A percentile compares a stretch with the other conserved stretches of the same genome.
These are phyloP conservation scores for Fusarium duplospermum DNA, from an alignment of 2,329 filamentous ascomycete species.

Conservation along the genomic window DNA sequence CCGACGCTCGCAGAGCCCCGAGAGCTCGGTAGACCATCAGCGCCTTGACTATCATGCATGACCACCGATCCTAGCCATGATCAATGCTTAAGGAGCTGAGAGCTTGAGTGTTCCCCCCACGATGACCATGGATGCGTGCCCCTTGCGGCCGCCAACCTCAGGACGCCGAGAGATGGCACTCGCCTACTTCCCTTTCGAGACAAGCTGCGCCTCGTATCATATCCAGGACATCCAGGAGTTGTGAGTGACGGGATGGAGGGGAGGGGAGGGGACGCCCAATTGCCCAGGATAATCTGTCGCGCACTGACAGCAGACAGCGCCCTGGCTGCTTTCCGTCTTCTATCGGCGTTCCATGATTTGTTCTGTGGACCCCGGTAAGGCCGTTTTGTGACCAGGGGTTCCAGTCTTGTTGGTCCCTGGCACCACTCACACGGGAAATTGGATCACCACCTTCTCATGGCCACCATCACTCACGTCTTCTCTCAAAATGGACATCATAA, in stretches of 20 bases:
- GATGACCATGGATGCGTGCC: constrained; percentile 24
- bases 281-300: constrained; percentile 19
- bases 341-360: constrained; percentile 38
- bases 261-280: background rate
- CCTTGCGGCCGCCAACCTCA: constrained; percentile 43
- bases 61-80: constrained; percentile 8
- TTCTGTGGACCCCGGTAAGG: constrained; percentile 42
- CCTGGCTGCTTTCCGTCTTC: constrained; percentile 21
- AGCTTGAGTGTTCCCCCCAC: background rate
- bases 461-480: constrained; percentile 35
- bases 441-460: constrained; percentile 27
- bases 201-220: constrained; percentile 31
- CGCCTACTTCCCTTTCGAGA: constrained; percentile 37
- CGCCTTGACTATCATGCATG: constrained; percentile 23
- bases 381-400: constrained; percentile 37
- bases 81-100: constrained; percentile 24
- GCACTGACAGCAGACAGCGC: constrained; percentile 29
- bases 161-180: constrained; percentile 32
- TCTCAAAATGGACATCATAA: constrained; percentile 40
- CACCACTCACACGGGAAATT: constrained; percentile 43
- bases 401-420: constrained; percentile 27
- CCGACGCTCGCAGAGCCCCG: constrained; percentile 13
- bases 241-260: background rate
- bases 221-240: constrained; percentile 24
- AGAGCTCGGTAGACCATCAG: constrained; percentile 20